Conservation (phyloP, 495 filamentous ascomycete genomes). For the Pyrenula massariospora region DNA sequence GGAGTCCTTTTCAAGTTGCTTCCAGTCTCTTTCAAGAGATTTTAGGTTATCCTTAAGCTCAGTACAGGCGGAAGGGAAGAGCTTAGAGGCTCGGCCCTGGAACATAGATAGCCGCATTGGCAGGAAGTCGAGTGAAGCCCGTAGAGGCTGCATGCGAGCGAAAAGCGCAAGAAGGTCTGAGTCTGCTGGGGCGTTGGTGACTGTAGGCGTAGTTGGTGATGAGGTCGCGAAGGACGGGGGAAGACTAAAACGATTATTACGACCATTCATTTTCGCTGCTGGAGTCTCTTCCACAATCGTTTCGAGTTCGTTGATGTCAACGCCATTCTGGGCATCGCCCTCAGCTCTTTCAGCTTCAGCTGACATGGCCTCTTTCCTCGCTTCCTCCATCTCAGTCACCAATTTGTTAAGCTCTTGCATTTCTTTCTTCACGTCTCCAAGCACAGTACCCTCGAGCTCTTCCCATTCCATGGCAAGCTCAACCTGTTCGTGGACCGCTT, state of each 20-base stretch:
- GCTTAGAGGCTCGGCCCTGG: constrained; percentile 54
- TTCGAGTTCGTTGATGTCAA: constrained; percentile 84
- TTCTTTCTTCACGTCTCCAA: constrained; percentile 88
- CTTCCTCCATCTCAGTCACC: constrained; percentile 95
- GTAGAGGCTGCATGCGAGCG: constrained; percentile 85
- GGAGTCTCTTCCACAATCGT: constrained; percentile 89
- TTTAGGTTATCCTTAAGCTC: constrained; percentile 65
- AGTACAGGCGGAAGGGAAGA: constrained; percentile 82
- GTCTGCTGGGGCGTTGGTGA: constrained; percentile 59
- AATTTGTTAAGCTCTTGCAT: constrained; percentile 70
- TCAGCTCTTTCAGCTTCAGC: constrained; percentile 28
- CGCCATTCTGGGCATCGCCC: constrained; percentile 38
- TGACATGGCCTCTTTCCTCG: constrained; percentile 61
- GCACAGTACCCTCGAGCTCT: constrained; percentile 84
- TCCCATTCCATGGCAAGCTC: constrained; percentile 98
- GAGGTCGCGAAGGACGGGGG: constrained; percentile 44
- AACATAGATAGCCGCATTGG: constrained; percentile 93
- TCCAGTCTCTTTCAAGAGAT: constrained; percentile 66
- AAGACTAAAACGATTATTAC: constrained; percentile 56
- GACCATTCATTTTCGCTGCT: constrained; percentile 28
- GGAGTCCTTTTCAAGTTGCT: constrained; percentile 73
- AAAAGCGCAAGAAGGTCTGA: constrained; percentile 73
- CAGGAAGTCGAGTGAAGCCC: constrained; percentile 87
- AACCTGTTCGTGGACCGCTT: constrained; percentile 74
- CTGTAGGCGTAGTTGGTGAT: constrained; percentile 40